Conservation (phyloP, 208 protist species). For the Wallacemonas collosoma region DNA sequence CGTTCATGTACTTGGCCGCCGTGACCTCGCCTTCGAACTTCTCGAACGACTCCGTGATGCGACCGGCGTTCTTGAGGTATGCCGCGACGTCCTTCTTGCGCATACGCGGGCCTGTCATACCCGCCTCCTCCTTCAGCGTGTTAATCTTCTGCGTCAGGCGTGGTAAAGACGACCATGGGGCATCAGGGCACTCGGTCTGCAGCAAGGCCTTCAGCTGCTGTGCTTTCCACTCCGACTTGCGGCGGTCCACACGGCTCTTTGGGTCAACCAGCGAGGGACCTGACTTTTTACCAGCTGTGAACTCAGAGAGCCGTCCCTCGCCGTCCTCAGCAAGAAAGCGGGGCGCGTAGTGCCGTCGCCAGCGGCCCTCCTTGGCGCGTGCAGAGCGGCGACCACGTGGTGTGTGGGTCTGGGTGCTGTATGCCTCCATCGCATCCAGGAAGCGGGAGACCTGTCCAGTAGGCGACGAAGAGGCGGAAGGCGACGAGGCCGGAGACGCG, state of each 20-base stretch:
- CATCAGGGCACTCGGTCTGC: slow-evolving; percentile 41
- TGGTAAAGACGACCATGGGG: slow-evolving; percentile 72
- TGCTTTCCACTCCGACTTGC: slow-evolving; percentile 63
- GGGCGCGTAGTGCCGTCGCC: slow-evolving; percentile 30
- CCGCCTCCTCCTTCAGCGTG: slow-evolving; percentile 36
- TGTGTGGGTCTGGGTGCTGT: slow-evolving; percentile 30
- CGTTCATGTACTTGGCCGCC: slow-evolving; percentile 82
- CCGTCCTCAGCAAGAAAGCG: slow-evolving; percentile 62
- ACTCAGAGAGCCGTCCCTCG: slow-evolving; percentile 64
- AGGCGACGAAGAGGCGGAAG: not conserved
- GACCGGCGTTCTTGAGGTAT: slow-evolving; percentile 67
- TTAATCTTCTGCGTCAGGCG: slow-evolving; percentile 39
- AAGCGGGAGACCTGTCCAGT: slow-evolving; percentile 56
- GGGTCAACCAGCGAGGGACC: slow-evolving; percentile 56
- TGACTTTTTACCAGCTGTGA: slow-evolving; percentile 50
- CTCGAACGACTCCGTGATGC: slow-evolving; percentile 79
- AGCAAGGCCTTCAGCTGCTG: slow-evolving; percentile 56
- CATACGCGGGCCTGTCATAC: slow-evolving; percentile 56
- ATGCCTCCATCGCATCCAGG: slow-evolving; percentile 50
- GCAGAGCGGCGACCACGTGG: slow-evolving; percentile 21
- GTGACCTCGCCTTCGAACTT: slow-evolving; percentile 87
- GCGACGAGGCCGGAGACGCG: not conserved
- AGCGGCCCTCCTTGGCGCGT: slow-evolving; percentile 30
- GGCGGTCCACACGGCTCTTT: slow-evolving; percentile 27
- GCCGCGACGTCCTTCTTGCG: slow-evolving; percentile 65